Percentiles rank a stretch among this genome's conserved stretches.
phyloP scores from a whole-genome alignment of 1,284 basidiomycete genomes.

The Abortiporus biennis region DNA sequence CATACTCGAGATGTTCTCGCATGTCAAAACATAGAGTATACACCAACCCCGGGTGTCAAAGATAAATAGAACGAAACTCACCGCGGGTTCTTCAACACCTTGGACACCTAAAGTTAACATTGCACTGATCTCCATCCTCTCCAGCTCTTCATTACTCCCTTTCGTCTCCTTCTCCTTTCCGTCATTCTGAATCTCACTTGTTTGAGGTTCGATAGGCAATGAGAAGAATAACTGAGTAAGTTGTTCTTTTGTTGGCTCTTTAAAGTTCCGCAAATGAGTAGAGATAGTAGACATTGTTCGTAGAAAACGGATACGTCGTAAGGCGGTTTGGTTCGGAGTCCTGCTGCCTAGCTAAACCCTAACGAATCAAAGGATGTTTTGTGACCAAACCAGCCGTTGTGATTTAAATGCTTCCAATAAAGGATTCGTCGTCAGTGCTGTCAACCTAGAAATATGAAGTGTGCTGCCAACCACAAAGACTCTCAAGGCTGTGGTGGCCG shows the following conservation, averaged over 20 bases:
- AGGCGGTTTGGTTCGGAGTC: too few relatives aligned
- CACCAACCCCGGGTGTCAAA: too few relatives aligned
- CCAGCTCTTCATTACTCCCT: slow-evolving; percentile 32
- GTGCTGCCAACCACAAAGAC: too few relatives aligned
- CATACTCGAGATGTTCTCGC: neutral
- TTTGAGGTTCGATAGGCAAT: slow-evolving; percentile 38
- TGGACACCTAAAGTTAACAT: slow-evolving; percentile 77
- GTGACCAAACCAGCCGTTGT: too few relatives aligned
- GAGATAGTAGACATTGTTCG: slow-evolving; percentile 68
- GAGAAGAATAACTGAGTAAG: slow-evolving; percentile 81
- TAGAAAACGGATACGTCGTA: slow-evolving; percentile 1
- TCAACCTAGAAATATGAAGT: too few relatives aligned
- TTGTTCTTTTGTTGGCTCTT: slow-evolving; percentile 86
- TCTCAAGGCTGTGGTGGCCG: too few relatives aligned
- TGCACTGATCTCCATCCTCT: slow-evolving; percentile 87
- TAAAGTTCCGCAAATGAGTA: slow-evolving; percentile 82
- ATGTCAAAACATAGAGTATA: too few relatives aligned
- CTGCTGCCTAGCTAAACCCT: too few relatives aligned
- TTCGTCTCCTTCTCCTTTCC: neutral
- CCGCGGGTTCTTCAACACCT: slow-evolving; percentile 88
- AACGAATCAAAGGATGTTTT: too few relatives aligned
- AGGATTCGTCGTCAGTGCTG: too few relatives aligned
- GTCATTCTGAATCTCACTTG: neutral
- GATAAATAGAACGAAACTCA: slow-evolving; percentile 46
- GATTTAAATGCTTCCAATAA: too few relatives aligned